phyloP scores from a whole-genome alignment of 208 protist genomes.

The Kentomonas sorsogonicus region DNA sequence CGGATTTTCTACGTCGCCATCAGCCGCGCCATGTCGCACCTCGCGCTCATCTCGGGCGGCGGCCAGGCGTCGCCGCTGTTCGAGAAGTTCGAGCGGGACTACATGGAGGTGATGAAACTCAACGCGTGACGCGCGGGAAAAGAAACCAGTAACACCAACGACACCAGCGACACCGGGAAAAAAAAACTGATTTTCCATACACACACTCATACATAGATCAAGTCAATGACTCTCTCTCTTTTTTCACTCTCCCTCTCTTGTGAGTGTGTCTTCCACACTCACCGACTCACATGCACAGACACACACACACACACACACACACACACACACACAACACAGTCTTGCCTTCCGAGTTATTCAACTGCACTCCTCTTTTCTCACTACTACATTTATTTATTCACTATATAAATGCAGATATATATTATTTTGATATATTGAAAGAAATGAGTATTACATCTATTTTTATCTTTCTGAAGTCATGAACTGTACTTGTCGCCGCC shows the following conservation, averaged over 20 bases:
- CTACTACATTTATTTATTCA: background rate
- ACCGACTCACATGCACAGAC: too few relatives aligned
- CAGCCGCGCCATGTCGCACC: constrained; percentile 75
- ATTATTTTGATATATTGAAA: background rate
- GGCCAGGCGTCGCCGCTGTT: constrained; percentile 10
- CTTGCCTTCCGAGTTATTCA: too few relatives aligned
- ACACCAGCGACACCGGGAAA: too few relatives aligned
- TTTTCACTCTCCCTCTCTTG: too few relatives aligned
- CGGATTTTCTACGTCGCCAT: constrained; percentile 87
- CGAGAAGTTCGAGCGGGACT: background rate
- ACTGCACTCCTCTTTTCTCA: background rate
- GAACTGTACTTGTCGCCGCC: too few relatives aligned
- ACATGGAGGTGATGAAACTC: too few relatives aligned
- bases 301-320: background rate
- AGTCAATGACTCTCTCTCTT: too few relatives aligned
- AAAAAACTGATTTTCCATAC: too few relatives aligned
- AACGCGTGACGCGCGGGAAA: too few relatives aligned
- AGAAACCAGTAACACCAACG: background rate
- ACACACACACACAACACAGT: background rate
- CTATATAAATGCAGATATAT: background rate
- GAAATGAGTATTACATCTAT: background rate
- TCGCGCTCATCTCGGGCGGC: constrained; percentile 52
- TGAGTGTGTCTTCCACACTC: too few relatives aligned
- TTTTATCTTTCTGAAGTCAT: too few relatives aligned
- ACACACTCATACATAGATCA: too few relatives aligned